phyloP scores from a whole-genome alignment of 2,329 filamentous ascomycete species.

The Fusarium hostae region DNA sequence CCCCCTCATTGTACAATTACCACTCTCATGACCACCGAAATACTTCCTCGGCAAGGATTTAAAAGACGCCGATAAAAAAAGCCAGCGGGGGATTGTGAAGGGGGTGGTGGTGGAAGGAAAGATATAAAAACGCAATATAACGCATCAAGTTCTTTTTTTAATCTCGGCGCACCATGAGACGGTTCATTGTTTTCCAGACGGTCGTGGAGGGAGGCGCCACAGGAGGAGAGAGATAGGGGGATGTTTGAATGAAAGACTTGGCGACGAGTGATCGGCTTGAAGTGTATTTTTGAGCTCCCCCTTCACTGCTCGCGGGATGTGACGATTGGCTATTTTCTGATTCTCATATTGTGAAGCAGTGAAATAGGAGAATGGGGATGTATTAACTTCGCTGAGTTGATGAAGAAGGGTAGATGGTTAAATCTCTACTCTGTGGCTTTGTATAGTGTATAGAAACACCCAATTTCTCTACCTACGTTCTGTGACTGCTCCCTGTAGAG shows the following conservation, averaged over 20 bases:
- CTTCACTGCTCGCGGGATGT: constrained; percentile 6
- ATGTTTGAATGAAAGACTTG: constrained; percentile 30
- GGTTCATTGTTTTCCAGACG: constrained; percentile 32
- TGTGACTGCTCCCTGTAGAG: neutral
- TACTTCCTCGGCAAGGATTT: constrained; percentile 33
- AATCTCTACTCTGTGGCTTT: constrained; percentile 41
- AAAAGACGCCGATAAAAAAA: constrained; percentile 31
- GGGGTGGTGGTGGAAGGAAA: constrained; percentile 5
- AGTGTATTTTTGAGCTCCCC: constrained; percentile 3
- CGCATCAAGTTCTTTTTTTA: constrained; percentile 25
- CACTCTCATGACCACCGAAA: constrained; percentile 27
- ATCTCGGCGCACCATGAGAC: constrained; percentile 39
- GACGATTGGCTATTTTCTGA: neutral
- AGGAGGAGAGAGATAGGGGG: constrained; percentile 2
- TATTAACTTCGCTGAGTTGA: constrained; percentile 6
- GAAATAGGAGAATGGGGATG: neutral
- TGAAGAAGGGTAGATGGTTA: constrained; percentile 15
- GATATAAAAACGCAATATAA: constrained; percentile 26
- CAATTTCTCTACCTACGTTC: constrained; percentile 21
- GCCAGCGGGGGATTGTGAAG: neutral
- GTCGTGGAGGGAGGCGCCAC: constrained; percentile 11
- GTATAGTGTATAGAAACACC: constrained; percentile 54
- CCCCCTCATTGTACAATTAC: constrained; percentile 45
- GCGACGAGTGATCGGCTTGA: constrained; percentile 13
- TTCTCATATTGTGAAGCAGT: constrained; percentile 4